Conservation (phyloP, 2,329 filamentous ascomycete species). For the Ophiostoma quercus region DNA sequence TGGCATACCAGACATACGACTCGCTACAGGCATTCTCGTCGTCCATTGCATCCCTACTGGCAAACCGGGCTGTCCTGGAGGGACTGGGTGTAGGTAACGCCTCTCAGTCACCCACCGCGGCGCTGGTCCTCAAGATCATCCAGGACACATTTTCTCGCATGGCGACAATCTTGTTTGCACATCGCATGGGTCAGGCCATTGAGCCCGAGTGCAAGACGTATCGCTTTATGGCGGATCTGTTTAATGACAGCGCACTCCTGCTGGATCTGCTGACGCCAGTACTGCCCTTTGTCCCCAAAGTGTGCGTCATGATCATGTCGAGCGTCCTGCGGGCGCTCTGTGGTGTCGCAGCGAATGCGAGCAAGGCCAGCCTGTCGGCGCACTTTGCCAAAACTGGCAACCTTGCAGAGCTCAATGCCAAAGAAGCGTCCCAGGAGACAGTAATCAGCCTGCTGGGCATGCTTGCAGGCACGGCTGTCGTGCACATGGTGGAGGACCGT, state of each 20-base stretch:
- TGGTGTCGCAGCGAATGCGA: constrained; percentile 82
- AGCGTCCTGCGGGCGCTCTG: constrained; percentile 61
- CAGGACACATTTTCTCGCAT: constrained; percentile 76
- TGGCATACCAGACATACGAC: constrained; percentile 65
- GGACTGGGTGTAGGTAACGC: constrained; percentile 78
- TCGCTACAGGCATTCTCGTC: constrained; percentile 80
- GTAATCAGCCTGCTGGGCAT: constrained; percentile 85
- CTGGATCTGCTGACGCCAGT: constrained; percentile 78
- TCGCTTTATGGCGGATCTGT: constrained; percentile 77
- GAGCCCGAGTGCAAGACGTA: constrained; percentile 90
- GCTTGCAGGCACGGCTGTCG: constrained; percentile 74
- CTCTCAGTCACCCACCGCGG: constrained; percentile 69
- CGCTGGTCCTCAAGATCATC: constrained; percentile 74
- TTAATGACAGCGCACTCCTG: constrained; percentile 82
- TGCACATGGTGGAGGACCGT: constrained; percentile 67
- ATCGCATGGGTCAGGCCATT: constrained; percentile 72
- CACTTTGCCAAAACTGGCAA: constrained; percentile 89
- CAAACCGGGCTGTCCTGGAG: constrained; percentile 75
- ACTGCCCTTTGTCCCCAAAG: constrained; percentile 52
- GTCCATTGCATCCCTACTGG: constrained; percentile 72
- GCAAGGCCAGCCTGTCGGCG: constrained; percentile 83
- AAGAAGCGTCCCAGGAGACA: constrained; percentile 94
- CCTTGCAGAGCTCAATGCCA: constrained; percentile 85
- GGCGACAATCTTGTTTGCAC: constrained; percentile 81
- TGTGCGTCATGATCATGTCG: constrained; percentile 46